Conservation (phyloP, 345 rosid species). For the Crucihimalaya himalaica region DNA sequence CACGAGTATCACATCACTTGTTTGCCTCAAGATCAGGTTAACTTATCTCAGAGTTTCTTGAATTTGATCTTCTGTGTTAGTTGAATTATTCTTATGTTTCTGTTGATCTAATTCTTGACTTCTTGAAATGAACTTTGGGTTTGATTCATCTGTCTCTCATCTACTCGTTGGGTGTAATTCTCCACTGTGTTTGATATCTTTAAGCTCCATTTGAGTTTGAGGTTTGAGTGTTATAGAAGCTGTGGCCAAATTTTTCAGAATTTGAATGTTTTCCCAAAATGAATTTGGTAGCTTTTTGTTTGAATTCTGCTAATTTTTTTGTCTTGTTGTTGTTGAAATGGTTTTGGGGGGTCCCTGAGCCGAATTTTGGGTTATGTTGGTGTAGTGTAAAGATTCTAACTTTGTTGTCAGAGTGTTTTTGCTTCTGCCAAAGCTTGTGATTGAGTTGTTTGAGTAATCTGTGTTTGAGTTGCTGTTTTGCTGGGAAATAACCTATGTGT, state of each 20-base stretch:
- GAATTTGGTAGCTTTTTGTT: not conserved
- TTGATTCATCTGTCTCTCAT: not conserved
- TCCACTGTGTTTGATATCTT: not conserved
- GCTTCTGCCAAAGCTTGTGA: not conserved
- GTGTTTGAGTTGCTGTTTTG: not conserved
- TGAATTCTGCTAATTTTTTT: too few species aligned
- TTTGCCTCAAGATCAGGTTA: constrained; percentile 15
- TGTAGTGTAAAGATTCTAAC: not conserved
- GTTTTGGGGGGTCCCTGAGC: too few species aligned
- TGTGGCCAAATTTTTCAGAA: not conserved
- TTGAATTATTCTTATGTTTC: not conserved
- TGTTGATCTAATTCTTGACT: not conserved
- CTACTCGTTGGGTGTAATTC: not conserved
- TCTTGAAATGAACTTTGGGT: not conserved
- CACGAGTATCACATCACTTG: constrained; percentile 42
- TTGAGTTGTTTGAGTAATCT: not conserved
- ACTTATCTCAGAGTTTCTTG: not conserved
- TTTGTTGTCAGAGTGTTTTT: not conserved
- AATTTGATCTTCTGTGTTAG: not conserved
- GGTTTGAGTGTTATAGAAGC: not conserved
- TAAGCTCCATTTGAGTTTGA: not conserved
- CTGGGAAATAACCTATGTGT: not conserved
- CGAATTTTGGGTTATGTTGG: too few species aligned
- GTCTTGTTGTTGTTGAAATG: too few species aligned
- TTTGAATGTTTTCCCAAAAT: not conserved